Conservation (phyloP, 108 stramenopile genomes). For the Craspedostauros australis region DNA sequence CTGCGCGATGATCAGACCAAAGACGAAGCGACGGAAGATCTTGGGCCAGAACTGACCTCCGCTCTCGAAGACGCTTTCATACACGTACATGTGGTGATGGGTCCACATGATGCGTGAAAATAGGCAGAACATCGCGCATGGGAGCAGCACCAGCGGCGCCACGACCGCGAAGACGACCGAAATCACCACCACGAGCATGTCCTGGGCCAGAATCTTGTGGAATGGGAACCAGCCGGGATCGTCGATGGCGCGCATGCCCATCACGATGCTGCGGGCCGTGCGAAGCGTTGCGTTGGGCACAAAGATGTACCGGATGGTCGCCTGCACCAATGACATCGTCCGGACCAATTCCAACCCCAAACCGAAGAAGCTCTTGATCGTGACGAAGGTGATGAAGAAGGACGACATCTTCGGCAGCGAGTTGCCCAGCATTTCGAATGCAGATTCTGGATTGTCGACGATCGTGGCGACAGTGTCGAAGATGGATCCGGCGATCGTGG, state of each 20-base stretch:
- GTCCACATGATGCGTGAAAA: constrained; percentile 85
- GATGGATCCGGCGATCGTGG: constrained; percentile 82
- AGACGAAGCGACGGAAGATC: constrained; percentile 85
- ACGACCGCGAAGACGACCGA: constrained; percentile 88
- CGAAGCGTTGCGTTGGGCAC: constrained; percentile 77
- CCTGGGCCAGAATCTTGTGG: constrained; percentile 91
- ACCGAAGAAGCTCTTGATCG: constrained; percentile 85
- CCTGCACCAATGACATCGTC: constrained; percentile 56
- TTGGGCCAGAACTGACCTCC: constrained; percentile 93
- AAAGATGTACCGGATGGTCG: constrained; percentile 43
- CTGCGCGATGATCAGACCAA: constrained; percentile 86
- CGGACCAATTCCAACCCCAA: constrained; percentile 82
- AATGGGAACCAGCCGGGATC: constrained; percentile 89
- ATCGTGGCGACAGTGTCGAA: constrained; percentile 85
- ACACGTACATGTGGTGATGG: constrained; percentile 87
- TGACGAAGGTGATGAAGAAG: constrained; percentile 86
- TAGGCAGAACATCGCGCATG: constrained; percentile 73
- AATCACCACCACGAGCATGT: constrained; percentile 87
- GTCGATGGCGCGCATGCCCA: constrained; percentile 75
- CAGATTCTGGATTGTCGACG: constrained; percentile 76
- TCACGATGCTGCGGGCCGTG: constrained; percentile 46
- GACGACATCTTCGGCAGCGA: constrained; percentile 83
- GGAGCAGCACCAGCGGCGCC: constrained; percentile 81
- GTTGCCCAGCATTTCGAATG: constrained; percentile 83
- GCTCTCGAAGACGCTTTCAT: constrained; percentile 89